A percentile compares a stretch with the other conserved stretches of the same genome.
These are phyloP conservation scores for Afroboletus lepidellus DNA, from an alignment of 1,284 basidiomycete species.

Conservation along the genomic window DNA sequence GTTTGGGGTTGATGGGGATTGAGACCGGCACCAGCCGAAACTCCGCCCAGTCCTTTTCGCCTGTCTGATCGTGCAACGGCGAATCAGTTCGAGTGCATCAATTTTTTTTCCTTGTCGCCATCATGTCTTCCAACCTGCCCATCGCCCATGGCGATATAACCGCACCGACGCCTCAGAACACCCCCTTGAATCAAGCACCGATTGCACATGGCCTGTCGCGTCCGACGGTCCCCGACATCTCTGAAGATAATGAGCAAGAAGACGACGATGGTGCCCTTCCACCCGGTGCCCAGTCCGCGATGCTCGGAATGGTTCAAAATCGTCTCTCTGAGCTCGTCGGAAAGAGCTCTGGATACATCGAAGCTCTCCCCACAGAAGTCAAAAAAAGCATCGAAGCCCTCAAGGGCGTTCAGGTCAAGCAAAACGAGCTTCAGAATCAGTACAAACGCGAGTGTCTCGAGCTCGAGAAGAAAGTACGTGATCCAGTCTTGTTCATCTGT, in stretches of 20 bases:
- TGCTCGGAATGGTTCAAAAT: constrained; percentile 61
- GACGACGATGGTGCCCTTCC: constrained; percentile 41
- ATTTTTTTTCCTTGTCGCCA: constrained; percentile 28
- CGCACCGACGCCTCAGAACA: constrained; percentile 82
- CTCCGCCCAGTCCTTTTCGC: constrained; percentile 30
- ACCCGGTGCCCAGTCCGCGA: constrained; percentile 45
- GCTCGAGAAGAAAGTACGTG: constrained; percentile 89
- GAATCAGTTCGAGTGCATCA: constrained; percentile 18
- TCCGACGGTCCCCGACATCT: constrained; percentile 68
- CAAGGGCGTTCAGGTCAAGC: constrained; percentile 93
- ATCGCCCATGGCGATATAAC: constrained; percentile 48
- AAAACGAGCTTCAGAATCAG: constrained; percentile 90
- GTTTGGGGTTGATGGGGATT: neutral
- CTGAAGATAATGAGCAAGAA: constrained; percentile 61
- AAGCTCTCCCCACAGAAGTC: constrained; percentile 80
- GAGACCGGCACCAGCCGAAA: constrained; percentile 33
- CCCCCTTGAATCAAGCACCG: constrained; percentile 69
- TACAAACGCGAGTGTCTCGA: constrained; percentile 97
- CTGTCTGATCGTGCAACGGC: constrained; percentile 25
- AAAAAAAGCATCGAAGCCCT: constrained; percentile 88
- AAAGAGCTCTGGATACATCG: constrained; percentile 83
- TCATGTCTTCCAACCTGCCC: constrained; percentile 50
- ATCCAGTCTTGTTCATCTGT: constrained; percentile 3
- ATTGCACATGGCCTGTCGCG: constrained; percentile 66
- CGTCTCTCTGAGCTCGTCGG: constrained; percentile 71